phyloP scores from a whole-genome alignment of 2,329 filamentous ascomycete species.

The Botrytis sinoallii region DNA sequence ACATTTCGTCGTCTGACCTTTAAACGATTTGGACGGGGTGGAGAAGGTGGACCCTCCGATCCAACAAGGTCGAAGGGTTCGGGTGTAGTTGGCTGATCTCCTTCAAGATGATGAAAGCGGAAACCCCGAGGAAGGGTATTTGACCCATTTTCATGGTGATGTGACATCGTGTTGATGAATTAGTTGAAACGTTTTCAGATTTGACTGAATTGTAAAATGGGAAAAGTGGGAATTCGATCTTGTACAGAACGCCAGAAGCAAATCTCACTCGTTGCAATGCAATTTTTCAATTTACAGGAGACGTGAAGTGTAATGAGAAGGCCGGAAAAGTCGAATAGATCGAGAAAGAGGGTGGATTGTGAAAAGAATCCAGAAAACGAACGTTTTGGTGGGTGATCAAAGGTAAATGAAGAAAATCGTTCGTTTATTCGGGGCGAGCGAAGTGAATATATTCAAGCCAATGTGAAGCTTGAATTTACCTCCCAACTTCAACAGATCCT shows the following conservation, averaged over 20 bases:
- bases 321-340: not conserved
- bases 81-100: slow-evolving; percentile 33
- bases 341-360: not conserved
- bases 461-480: not conserved
- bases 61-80: slow-evolving; percentile 29
- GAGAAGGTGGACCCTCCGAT: slow-evolving; percentile 32
- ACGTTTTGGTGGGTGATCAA: not conserved
- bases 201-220: slow-evolving; percentile 13
- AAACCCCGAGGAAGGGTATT: slow-evolving; percentile 36
- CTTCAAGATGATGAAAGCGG: slow-evolving; percentile 31
- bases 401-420: not conserved
- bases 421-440: not conserved
- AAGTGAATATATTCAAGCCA: not conserved
- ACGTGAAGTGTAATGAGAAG: slow-evolving; percentile 16
- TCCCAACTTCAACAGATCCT: not conserved
- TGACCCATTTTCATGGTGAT: slow-evolving; percentile 33
- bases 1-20: slow-evolving; percentile 35
- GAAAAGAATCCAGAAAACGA: slow-evolving; percentile 6
- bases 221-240: not conserved
- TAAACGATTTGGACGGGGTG: slow-evolving; percentile 34
- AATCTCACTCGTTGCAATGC: slow-evolving; percentile 14
- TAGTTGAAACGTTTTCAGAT: slow-evolving; percentile 25
- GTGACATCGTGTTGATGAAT: slow-evolving; percentile 27
- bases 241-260: slow-evolving; percentile 21
- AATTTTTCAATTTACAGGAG: slow-evolving; percentile 21